phyloP scores from a whole-genome alignment of 2,329 filamentous ascomycete genomes.

The Colletotrichum gloeosporioides region DNA sequence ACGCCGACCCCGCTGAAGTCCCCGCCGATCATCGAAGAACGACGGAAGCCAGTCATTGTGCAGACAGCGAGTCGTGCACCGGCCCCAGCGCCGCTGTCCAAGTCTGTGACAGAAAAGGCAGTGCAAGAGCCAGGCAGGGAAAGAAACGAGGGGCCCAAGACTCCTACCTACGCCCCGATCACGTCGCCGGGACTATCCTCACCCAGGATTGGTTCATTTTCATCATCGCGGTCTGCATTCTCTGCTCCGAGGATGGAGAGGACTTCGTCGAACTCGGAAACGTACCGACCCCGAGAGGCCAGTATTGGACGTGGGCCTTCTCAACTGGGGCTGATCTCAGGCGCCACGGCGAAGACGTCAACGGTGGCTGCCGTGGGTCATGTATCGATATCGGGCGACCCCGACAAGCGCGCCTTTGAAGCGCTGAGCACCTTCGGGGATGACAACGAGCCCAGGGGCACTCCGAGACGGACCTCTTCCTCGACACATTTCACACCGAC shows the following conservation, averaged over 20 bases:
- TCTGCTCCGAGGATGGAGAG: conserved; percentile 15
- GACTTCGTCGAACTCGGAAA: conserved; percentile 8
- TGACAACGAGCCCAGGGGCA: background rate
- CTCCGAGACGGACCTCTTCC: conserved; percentile 24
- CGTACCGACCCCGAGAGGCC: conserved; percentile 14
- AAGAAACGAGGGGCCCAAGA: background rate
- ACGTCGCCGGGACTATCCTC: conserved; percentile 1
- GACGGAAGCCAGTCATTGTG: conserved; percentile 4
- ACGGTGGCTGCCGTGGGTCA: conserved; percentile 19
- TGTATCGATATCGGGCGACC: conserved; percentile 14
- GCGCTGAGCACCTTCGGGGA: conserved; percentile 16
- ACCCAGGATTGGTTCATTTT: conserved; percentile 12
- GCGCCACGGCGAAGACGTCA: conserved; percentile 12
- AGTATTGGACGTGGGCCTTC: conserved; percentile 31
- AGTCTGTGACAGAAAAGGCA: background rate
- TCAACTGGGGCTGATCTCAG: conserved; percentile 33
- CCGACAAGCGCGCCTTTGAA: conserved; percentile 26
- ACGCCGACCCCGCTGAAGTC: background rate
- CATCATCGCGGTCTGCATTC: conserved; percentile 11
- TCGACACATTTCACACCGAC: conserved; percentile 54
- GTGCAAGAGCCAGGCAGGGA: background rate
- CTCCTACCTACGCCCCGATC: background rate
- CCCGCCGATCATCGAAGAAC: background rate
- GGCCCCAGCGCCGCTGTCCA: conserved; percentile 5
- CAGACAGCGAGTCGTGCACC: background rate